Base-by-base conservation (phyloP, 305 asterid genomes). In the Fraxinus platypoda region DNA sequence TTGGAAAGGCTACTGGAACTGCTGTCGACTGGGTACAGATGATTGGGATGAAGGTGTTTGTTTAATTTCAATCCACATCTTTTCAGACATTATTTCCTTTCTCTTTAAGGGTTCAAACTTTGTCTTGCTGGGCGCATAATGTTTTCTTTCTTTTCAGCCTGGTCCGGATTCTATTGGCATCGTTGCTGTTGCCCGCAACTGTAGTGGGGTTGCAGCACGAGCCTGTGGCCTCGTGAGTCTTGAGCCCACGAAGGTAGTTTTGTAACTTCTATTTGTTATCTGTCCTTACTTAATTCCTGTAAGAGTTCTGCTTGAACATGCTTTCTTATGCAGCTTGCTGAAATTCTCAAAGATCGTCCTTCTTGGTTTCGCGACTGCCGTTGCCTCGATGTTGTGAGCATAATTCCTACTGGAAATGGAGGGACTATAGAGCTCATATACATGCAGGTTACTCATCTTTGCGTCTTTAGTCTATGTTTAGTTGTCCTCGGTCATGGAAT, bases 91-190 rank as follows among this genome's bases (percentile, higher is more conserved):
- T 78, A 23, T 21, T 13, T 30, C 23, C 28, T 75, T 25, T 59
- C 9, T 70, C 13, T 68, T 12, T 2, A 28, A 13, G 52, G 52
- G 26, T 35, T 66, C 59, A 33, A 77, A 46, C 62, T 19, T 31
- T 25, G 19, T 2, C 57, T 75, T 23, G 0, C 35, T 41, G n/a
- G 1, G 71, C 2, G 52, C 43, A 28, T 81, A 66, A 76, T 76
- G 79, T 78, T 19, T 25, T 30, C 4, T 28, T 21, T 78, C 31
- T 84, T 9, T 41, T 52, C 81, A 96, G 99, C 99, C 99, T 96
- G 99, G 99, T 96, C 99, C 98, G 98, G 99, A 96, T 94, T 96
- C 99, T 90, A 96, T 94, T 88, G 99, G 99, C 91, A 96, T 94
- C 73, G 95, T 96, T 74, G 97, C 99, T 86, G 93, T 96, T 85